Evolutionary conservation across 345 rosid genomes (phyloP), one percentile per base, ranked within the genome.

Genomic region (Melastoma malabathricum): DNA sequence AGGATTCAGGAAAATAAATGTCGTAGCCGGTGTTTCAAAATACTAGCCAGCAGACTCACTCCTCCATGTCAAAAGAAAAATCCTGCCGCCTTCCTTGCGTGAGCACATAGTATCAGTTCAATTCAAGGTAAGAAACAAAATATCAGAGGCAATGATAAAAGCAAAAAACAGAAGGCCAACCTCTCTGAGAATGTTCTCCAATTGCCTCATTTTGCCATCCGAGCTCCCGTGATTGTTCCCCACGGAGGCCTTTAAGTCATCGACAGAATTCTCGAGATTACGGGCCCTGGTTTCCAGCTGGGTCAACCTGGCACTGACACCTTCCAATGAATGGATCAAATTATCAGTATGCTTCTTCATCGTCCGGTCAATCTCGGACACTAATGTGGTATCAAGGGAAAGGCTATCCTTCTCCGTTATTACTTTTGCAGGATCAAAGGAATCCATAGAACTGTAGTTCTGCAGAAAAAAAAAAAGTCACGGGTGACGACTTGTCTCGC

Each of bases 131-230:
- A 57, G 29, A n/a, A 43, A 44, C 9, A 44, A 43, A 31, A 10
- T 44, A 29, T 8, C 18, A 46, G 3, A 38, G 10, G 4, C 41
- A 58, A 43, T 13, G 5, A 15, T 14, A 61, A 17, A 48, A 50
- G 16, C 25, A 22, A 31, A 64, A 51, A 34, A 56, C 18, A 23
- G 15, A 19, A 46, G 41, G 53, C 44, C 6, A 75, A 89, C 97
- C 90, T 89, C 88, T 61, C 80, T 64, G 29, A 89, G 58, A 67
- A 86, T 86, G 57, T 78, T 81, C 70, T 89, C 94, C 72, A 89
- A 67, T 46, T 73, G 94, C 56, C 82, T 83, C 84, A 89, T 64
- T 61, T 81, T 89, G 44, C 90, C 95, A 56, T 89, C 94, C 46
- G 77, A 72, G 59, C 69, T 83, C 56, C 84, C 95, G 2, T 89